Base-by-base conservation (phyloP, 805 yeast species). In the Ogataea methylovora region DNA sequence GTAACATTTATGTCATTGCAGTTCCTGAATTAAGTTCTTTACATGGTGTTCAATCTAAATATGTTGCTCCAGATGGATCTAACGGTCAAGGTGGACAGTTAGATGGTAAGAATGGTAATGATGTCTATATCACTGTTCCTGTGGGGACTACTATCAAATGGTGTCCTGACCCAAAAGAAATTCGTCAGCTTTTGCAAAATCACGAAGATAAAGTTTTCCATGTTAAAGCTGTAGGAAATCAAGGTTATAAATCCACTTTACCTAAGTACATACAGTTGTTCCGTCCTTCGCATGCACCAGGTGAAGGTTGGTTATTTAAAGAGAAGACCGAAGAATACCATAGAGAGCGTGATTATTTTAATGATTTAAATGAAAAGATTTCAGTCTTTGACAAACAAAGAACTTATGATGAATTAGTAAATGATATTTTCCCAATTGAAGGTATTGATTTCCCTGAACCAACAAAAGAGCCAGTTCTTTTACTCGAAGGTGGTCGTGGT, bases 301-400 rank as follows among this genome's bases (percentile, higher is more conserved):
- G 95, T 9, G 74, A 75, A 46, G 96, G 95, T 5, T 92, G 98
- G 98, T 52, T 76, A 8, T 92, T 84, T 59, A 80, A 81, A 45
- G 94, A 84, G 32, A 76, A 77, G 42, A 81, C 75, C 42, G 82
- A 79, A 51, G 81, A 72, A 33, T 82, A 76, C 49, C 90, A 84
- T 56, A 52, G 61, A 19, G 73, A 66, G 24, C 70, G 77, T 43
- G 80, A 74, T 7, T 85, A 75, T 58, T 92, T 92, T 56, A 54
- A 51, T 11, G 71, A 71, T 19, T 61, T 92, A 36, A 73, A 79
- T 42, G 69, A 71, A 37, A 71, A 72, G 37, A 90, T 88, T 27
- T 68, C 60, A 32, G 69, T 65, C 12, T 82, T 71, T 49, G 97
- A 90, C 53, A 53, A 64, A 22, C 73, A 73, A 32, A 51, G 73